Conservation (phyloP, 192 early-diverging fungal species). For the Allomyces macrogynus region DNA sequence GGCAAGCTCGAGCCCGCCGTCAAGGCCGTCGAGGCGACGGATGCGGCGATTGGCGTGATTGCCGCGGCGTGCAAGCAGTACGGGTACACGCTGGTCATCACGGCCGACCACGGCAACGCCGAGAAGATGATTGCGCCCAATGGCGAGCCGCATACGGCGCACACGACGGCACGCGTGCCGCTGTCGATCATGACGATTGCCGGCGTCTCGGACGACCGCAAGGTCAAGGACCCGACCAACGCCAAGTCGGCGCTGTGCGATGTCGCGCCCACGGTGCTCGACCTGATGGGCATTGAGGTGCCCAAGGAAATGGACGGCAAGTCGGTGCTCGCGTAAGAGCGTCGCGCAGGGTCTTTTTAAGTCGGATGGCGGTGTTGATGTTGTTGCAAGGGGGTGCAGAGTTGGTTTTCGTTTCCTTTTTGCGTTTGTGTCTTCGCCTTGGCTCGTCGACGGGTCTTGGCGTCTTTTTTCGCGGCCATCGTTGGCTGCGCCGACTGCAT, state of each 20-base stretch:
- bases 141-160: slow-evolving; percentile 82
- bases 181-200: slow-evolving; percentile 20
- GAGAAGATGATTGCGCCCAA: slow-evolving; percentile 92
- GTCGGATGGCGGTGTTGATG: neutral
- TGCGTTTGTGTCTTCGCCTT: neutral
- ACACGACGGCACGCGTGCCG: slow-evolving; percentile 77
- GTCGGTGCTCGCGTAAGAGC: slow-evolving; percentile 27
- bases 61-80: slow-evolving; percentile 76
- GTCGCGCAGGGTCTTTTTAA: too few species aligned
- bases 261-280: slow-evolving; percentile 89
- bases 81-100: slow-evolving; percentile 82
- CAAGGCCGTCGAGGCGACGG: slow-evolving; percentile 82
- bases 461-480: neutral
- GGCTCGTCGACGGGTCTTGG: neutral
- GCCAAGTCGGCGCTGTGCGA: slow-evolving; percentile 66
- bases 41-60: slow-evolving; percentile 82
- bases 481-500: too few species aligned
- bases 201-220: slow-evolving; percentile 45
- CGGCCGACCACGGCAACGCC: slow-evolving; percentile 97
- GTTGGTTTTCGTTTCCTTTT: neutral
- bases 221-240: slow-evolving; percentile 26
- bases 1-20: slow-evolving; percentile 81
- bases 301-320: slow-evolving; percentile 92
- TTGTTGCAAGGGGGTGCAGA: neutral
- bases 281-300: slow-evolving; percentile 71